Evolutionary conservation across 306 rosid species (phyloP), one percentile per base, ranked within the genome.

Genomic region (Castanopsis chinensis): DNA sequence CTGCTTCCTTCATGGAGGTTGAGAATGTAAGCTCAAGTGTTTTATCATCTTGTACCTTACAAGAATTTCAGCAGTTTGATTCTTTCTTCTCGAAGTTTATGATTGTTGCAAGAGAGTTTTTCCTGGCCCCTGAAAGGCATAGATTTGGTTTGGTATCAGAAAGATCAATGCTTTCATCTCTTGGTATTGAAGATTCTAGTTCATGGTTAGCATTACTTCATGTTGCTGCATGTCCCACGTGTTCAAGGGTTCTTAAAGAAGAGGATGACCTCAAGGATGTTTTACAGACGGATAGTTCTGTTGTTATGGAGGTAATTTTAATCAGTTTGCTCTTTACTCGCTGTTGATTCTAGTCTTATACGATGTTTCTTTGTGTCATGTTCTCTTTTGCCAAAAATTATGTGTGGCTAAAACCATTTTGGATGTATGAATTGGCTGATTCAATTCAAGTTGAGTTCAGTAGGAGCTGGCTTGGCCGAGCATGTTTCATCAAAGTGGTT

Each of bases 191-290:
- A 79, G 90, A 91, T 84, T 82, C 90, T 72, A 83, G 86, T 80
- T 82, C 96, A 25, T 92, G 99, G 99, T 90, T 91, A 82, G 98
- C 85, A 33, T 85, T 89, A 81, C 85, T 77, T 76, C 83, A 88
- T 79, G 75, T 76, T 55, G 87, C 91, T 80, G 97, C 91, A 64
- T 91, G 97, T 80, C 89, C 92, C 54, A 76, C 86, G 69, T 92
- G 96, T 86, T 86, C 86, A 61, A 90, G 79, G 88, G 87, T 91
- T 86, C 84, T 92, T 65, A 86, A 88, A 77, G 85, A 87, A 73
- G 97, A 83, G 86, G 93, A 82, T 72, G 94, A 90, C 85, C 88
- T 95, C 76, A 86, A 75, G 72, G 59, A 81, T 78, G 80, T 80
- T 82, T 59, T 90, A 32, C 87, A 86, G 76, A 84, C 67, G 83